Percentiles rank a stretch among this genome's conserved stretches.
phyloP scores from a whole-genome alignment of 164 flowering plant genomes.

The Magnolia sinica region DNA sequence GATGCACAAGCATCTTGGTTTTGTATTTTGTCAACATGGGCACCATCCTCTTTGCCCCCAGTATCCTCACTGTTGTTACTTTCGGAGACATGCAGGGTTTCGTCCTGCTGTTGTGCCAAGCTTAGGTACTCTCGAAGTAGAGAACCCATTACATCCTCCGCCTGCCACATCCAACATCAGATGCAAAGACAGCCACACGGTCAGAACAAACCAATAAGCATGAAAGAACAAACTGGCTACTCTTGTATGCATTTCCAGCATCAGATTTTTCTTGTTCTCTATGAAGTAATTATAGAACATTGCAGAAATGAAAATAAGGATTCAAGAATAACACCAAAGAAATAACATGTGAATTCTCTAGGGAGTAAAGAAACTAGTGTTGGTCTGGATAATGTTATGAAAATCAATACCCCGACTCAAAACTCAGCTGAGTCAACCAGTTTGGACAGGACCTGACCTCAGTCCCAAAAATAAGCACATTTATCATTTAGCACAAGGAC shows the following conservation, averaged over 20 bases:
- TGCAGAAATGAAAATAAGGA: background rate
- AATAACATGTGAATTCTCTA: background rate
- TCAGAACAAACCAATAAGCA: background rate
- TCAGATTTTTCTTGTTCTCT: background rate
- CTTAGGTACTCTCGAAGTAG: conserved; percentile 62
- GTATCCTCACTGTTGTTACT: conserved; percentile 21
- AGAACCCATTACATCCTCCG: conserved; percentile 87
- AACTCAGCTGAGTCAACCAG: too few relatives aligned
- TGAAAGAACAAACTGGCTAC: background rate
- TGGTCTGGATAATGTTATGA: background rate
- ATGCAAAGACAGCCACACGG: background rate
- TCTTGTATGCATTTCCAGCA: background rate
- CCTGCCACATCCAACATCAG: conserved; percentile 40
- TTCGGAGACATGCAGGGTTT: conserved; percentile 22
- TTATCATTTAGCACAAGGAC: background rate
- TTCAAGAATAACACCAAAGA: background rate
- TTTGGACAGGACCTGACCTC: too few relatives aligned
- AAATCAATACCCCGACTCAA: too few relatives aligned
- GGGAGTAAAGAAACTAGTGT: background rate
- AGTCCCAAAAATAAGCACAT: background rate
- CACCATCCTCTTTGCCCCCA: conserved; percentile 23
- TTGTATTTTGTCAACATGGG: conserved; percentile 8
- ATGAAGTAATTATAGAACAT: background rate
- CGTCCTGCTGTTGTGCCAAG: conserved; percentile 33
- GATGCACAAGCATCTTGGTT: conserved; percentile 16